Evolutionary conservation across 345 rosid genomes (phyloP).

Genomic region (Tarenaya hassleriana): DNA sequence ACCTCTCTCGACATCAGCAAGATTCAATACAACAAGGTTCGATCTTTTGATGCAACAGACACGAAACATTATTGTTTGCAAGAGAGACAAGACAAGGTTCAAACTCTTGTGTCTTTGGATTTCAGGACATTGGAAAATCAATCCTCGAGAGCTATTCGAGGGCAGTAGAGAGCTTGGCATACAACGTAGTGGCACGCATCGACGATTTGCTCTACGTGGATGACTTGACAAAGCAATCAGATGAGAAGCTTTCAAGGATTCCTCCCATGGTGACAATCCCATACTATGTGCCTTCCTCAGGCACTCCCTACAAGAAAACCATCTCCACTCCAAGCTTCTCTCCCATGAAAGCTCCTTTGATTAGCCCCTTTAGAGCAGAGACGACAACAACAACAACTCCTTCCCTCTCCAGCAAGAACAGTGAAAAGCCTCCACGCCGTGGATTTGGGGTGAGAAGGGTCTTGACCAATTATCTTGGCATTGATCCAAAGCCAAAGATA

Average conservation of each 20-base stretch:
- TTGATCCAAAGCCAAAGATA: conserved; percentile 45
- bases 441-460: conserved; percentile 70
- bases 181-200: conserved; percentile 73
- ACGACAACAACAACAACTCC: conserved; percentile 68
- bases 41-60: too few species aligned
- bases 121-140: conserved; percentile 91
- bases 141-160: conserved; percentile 95
- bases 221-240: conserved; percentile 65
- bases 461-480: conserved; percentile 56
- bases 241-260: conserved; percentile 38
- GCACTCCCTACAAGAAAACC: conserved; percentile 49
- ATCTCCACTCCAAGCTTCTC: conserved; percentile 49
- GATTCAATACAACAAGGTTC: conserved; percentile 90
- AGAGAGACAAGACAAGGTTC: neutral
- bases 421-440: conserved; percentile 43
- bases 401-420: conserved; percentile 27
- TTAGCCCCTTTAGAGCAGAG: too few species aligned
- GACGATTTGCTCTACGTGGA: conserved; percentile 90
- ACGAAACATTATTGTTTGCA: neutral
- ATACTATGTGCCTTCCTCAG: conserved; percentile 23
- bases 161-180: conserved; percentile 84
- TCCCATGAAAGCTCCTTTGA: conserved; percentile 50
- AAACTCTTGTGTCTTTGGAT: conserved; percentile 4
- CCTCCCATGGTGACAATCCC: conserved; percentile 50
- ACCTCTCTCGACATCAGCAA: conserved; percentile 85